A percentile compares a stretch with the other conserved stretches of the same genome.
Conservation (phyloP, 306 rosid genomes). For the Begonia fuchsioides region DNA sequence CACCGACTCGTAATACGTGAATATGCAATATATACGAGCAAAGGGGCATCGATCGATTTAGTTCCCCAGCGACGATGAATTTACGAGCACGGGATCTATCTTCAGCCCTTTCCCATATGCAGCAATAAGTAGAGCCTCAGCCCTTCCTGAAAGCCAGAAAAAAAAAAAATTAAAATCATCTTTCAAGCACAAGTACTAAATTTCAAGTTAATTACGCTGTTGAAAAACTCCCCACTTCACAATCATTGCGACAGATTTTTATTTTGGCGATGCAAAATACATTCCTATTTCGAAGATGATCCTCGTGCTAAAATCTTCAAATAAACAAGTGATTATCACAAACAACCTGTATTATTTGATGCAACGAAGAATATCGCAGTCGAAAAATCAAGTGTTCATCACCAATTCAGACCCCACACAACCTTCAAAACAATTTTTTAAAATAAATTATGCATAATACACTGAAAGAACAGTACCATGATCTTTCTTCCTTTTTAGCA, state of each 20-base stretch:
- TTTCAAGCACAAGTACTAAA: background rate
- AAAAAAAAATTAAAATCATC: too few species aligned
- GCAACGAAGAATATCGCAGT: background rate
- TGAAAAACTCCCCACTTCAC: background rate
- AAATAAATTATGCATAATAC: background rate
- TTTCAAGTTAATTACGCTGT: background rate
- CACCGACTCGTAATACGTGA: too few species aligned
- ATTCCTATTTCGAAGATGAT: too few species aligned
- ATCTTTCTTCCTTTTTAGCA: slow-evolving; percentile 63
- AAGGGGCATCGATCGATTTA: too few species aligned
- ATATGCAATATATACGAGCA: too few species aligned
- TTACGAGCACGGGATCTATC: slow-evolving; percentile 18
- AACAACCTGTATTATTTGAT: background rate
- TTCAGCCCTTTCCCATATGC: slow-evolving; percentile 59
- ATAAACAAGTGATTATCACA: background rate
- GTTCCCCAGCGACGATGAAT: too few species aligned
- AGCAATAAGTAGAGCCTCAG: slow-evolving; percentile 90
- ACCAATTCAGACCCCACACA: background rate
- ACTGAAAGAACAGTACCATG: slow-evolving; percentile 34
- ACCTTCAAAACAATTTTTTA: background rate
- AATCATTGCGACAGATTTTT: too few species aligned
- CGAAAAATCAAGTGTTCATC: background rate
- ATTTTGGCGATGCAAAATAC: too few species aligned
- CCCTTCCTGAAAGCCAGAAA: slow-evolving; percentile 51
- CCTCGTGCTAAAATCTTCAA: background rate